Evolutionary conservation across 2,329 filamentous ascomycete genomes (phyloP).

Genomic region (Penicillium sp.): DNA sequence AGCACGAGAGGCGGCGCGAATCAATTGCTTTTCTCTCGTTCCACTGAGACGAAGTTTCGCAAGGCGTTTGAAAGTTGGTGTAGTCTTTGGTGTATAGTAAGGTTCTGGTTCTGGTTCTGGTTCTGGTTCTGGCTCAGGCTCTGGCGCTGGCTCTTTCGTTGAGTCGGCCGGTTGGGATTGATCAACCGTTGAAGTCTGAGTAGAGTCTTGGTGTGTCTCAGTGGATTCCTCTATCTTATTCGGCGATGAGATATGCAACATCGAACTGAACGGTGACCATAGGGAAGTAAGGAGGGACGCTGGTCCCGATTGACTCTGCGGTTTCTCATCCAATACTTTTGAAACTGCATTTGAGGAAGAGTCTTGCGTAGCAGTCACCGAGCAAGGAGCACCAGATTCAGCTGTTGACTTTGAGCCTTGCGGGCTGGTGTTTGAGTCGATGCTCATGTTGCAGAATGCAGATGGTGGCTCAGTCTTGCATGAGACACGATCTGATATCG

Average conservation of each 20-base stretch:
- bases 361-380: not conserved
- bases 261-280: slow-evolving; percentile 12
- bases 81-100: slow-evolving; percentile 23
- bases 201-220: slow-evolving; percentile 1
- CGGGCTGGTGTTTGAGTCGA: not conserved
- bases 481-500: not conserved
- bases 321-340: not conserved
- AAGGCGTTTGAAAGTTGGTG: slow-evolving; percentile 28
- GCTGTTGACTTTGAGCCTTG: not conserved
- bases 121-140: no score
- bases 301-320: not conserved
- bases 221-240: not conserved
- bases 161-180: no score
- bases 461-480: not conserved
- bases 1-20: slow-evolving; percentile 29
- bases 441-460: not conserved
- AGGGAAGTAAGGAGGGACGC: slow-evolving; percentile 8
- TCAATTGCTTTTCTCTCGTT: slow-evolving; percentile 34
- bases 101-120: slow-evolving; percentile 13
- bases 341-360: not conserved
- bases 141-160: no score
- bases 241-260: not conserved
- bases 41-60: slow-evolving; percentile 29
- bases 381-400: not conserved
- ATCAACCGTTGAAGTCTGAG: not conserved